Evolutionary conservation across 129 eudicot species (phyloP).

Genomic region (Kitagawia praeruptora): DNA sequence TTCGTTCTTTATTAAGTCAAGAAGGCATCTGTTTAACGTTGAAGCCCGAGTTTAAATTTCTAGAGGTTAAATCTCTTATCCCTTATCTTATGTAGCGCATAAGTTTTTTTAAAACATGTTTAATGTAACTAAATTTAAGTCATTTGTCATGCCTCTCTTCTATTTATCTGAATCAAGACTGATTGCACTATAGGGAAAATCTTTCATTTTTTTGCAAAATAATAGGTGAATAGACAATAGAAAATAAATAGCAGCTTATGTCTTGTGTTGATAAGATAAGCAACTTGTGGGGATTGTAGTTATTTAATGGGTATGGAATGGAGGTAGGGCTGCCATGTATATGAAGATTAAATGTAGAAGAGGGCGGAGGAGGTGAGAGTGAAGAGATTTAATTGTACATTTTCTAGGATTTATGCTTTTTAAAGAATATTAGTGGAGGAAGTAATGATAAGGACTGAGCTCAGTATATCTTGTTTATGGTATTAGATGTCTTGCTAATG

Average conservation of each 20-base stretch:
- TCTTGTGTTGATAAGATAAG: background rate
- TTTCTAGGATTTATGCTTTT: too few relatives aligned
- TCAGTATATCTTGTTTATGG: background rate
- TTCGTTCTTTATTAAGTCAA: constrained; percentile 95
- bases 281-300: background rate
- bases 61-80: constrained; percentile 51
- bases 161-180: background rate
- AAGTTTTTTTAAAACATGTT: background rate
- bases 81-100: background rate
- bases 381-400: background rate
- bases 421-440: background rate
- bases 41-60: constrained; percentile 85
- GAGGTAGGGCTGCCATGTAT: background rate
- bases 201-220: too few relatives aligned
- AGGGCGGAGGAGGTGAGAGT: background rate
- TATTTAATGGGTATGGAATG: background rate
- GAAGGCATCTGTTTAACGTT: constrained; percentile 98
- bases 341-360: background rate
- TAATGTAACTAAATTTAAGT: background rate
- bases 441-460: background rate
- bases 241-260: background rate
- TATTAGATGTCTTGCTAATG: too few relatives aligned
- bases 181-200: too few relatives aligned
- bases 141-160: background rate
- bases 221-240: background rate